A percentile compares a stretch with the other conserved stretches of the same genome.
Conservation (phyloP, 2,329 filamentous ascomycete genomes). For the Lecanicillium sp. region DNA sequence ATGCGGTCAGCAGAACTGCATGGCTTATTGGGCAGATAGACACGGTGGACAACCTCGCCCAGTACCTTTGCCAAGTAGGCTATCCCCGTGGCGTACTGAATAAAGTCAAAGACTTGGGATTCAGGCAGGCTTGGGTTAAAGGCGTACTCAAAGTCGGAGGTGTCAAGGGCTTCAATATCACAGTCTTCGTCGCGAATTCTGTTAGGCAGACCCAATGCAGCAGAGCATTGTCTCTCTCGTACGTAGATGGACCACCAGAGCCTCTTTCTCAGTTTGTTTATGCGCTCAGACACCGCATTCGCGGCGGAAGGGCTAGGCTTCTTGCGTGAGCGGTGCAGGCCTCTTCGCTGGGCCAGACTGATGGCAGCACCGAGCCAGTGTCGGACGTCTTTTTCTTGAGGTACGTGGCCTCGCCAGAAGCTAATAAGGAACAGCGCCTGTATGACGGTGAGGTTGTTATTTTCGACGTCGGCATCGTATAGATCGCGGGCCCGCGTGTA, state of each 20-base stretch:
- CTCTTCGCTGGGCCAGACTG: slow-evolving; percentile 34
- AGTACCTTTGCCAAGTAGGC: slow-evolving; percentile 18
- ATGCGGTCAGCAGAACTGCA: slow-evolving; percentile 20
- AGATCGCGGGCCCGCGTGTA: slow-evolving; percentile 39
- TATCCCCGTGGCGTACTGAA: slow-evolving; percentile 23
- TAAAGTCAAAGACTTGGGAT: slow-evolving; percentile 17
- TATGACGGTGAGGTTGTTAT: slow-evolving; percentile 33
- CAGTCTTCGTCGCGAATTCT: slow-evolving; percentile 42
- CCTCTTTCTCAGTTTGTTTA: slow-evolving; percentile 26
- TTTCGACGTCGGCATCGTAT: slow-evolving; percentile 40
- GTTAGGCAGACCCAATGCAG: slow-evolving; percentile 36
- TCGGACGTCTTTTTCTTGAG: slow-evolving; percentile 30
- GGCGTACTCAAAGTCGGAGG: slow-evolving; percentile 11
- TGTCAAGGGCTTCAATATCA: slow-evolving; percentile 26
- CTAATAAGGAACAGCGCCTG: slow-evolving; percentile 41
- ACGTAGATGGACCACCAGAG: slow-evolving; percentile 43
- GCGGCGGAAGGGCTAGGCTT: slow-evolving; percentile 1
- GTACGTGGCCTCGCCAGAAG: slow-evolving; percentile 39
- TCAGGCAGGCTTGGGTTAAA: slow-evolving; percentile 16
- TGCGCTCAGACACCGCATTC: slow-evolving; percentile 4
- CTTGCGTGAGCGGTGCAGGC: slow-evolving; percentile 22
- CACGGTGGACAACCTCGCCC: slow-evolving; percentile 12
- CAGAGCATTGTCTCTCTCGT: slow-evolving; percentile 39
- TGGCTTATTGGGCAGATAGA: slow-evolving; percentile 9
- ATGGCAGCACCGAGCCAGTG: slow-evolving; percentile 38